phyloP scores from a whole-genome alignment of 78 protist species.

The Dictyostelium purpureum region DNA sequence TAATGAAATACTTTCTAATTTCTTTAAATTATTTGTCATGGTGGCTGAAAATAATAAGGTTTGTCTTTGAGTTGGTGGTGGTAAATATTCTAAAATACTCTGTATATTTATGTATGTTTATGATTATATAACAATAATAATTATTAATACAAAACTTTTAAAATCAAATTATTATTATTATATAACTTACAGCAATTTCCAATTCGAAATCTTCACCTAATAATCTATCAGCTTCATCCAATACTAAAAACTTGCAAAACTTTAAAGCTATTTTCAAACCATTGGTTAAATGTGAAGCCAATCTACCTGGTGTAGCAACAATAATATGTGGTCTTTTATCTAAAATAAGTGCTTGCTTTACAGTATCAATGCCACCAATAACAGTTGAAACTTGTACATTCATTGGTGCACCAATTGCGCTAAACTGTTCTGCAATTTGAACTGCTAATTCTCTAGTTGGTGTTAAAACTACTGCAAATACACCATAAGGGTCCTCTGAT shows the following conservation, averaged over 20 bases:
- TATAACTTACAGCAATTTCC: slow-evolving; percentile 63
- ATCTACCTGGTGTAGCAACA: slow-evolving; percentile 98
- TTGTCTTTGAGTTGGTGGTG: slow-evolving; percentile 39
- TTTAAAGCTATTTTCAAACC: slow-evolving; percentile 42
- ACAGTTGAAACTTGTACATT: slow-evolving; percentile 64
- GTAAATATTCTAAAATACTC: slow-evolving; percentile 71
- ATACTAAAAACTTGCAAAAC: slow-evolving; percentile 74
- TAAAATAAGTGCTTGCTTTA: slow-evolving; percentile 83
- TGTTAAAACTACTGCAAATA: slow-evolving; percentile 91
- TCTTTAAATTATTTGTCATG: slow-evolving; percentile 85
- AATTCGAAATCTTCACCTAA: slow-evolving; percentile 85
- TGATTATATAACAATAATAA: background rate
- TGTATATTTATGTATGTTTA: background rate
- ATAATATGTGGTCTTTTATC: slow-evolving; percentile 93
- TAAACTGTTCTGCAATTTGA: slow-evolving; percentile 95
- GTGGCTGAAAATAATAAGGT: slow-evolving; percentile 96
- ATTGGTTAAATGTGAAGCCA: slow-evolving; percentile 83
- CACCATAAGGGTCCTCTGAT: slow-evolving; percentile 93
- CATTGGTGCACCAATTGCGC: slow-evolving; percentile 88
- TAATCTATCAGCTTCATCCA: slow-evolving; percentile 96
- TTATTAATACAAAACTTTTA: background rate
- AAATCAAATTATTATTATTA: background rate
- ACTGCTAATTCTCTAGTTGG: slow-evolving; percentile 97
- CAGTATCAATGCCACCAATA: slow-evolving; percentile 91
- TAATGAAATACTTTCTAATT: slow-evolving; percentile 20